phyloP scores from a whole-genome alignment of 179 eudicot species.

The Drosera spatulata region DNA sequence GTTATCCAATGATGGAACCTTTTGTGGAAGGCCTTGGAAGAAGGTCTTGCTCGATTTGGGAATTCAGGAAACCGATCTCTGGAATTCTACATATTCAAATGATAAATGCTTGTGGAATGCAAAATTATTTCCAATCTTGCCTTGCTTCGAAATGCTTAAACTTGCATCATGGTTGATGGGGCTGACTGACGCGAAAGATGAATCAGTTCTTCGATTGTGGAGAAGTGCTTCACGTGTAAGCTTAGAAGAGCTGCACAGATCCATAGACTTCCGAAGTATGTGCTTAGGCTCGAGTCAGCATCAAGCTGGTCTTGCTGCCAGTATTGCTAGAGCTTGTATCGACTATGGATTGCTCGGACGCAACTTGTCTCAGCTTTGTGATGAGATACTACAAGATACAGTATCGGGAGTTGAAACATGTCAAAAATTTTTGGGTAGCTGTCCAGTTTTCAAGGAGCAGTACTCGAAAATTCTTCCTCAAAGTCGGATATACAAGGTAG shows the following conservation, averaged over 20 bases:
- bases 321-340: slow-evolving; percentile 78
- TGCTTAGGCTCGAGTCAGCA: slow-evolving; percentile 71
- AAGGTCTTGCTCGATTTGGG: slow-evolving; percentile 31
- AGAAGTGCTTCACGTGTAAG: slow-evolving; percentile 60
- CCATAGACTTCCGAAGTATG: slow-evolving; percentile 77
- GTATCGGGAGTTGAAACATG: slow-evolving; percentile 59
- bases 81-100: slow-evolving; percentile 27
- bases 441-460: slow-evolving; percentile 53
- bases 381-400: slow-evolving; percentile 73
- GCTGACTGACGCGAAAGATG: slow-evolving; percentile 28
- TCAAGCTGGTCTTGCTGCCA: slow-evolving; percentile 87
- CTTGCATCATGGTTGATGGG: slow-evolving; percentile 93
- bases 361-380: slow-evolving; percentile 73
- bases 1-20: too few species aligned
- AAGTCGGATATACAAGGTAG: slow-evolving; percentile 87
- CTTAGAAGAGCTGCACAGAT: slow-evolving; percentile 85
- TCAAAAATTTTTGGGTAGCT: slow-evolving; percentile 50
- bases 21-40: too few species aligned
- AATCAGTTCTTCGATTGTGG: slow-evolving; percentile 44
- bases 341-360: slow-evolving; percentile 88
- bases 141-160: slow-evolving; percentile 74
- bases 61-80: slow-evolving; percentile 66
- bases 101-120: slow-evolving; percentile 97
- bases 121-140: slow-evolving; percentile 66
- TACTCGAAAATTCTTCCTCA: slow-evolving; percentile 70